Base-by-base conservation (phyloP, 1,139 yeast genomes). In the Magnusiomyces tetraspermus region DNA sequence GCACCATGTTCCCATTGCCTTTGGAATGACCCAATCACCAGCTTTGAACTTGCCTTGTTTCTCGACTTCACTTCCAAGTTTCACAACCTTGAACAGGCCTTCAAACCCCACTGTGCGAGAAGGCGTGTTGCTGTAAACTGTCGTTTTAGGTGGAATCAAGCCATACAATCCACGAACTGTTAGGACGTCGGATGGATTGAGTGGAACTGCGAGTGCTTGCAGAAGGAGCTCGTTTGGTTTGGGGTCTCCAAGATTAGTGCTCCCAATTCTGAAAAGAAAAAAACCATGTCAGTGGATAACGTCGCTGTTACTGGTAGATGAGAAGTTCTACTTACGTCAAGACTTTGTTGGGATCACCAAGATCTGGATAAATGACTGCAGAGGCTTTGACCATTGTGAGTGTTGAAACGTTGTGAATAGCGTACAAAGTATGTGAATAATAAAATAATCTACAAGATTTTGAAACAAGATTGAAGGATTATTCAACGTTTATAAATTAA, bases 91-190 rank as follows among this genome's bases (percentile, higher is more conserved):
- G 66, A 88, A 90, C 28, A 89, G 76, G 15, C 97, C 98, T 70
- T 92, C 98, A 66, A 92, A 89, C 53, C 97, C 97, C 31, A 87
- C 88, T 51, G 87, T 82, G 1, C 92, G 92, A 42, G 78, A 72
- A 1, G 92, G 87, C 44, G 74, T 76, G 2, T 69, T 63, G 5
- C 83, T 81, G 45, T 78, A 72, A 21, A 73, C 75, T 1, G 68
- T 64, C 6, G 82, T 76, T 60, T 82, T 76, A 45, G 72, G 75
- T 0, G 96, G 95, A 59, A 74, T 78, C 17, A 89, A 80, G 0
- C 96, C 95, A 60, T 90, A 90, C 0, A 85, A 92, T n/a, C 97
- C 97, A 64, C 85, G 88, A 59, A 89, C 75, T 68, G 88, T 96
- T 63, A 85, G 85, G 65, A 88, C 76, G 64, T 89, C 97, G 0